Percentiles rank a stretch among this genome's conserved stretches.
Evolutionary conservation across 768 basidiomycete genomes (phyloP).

Genomic region (Termitomyces sp.): DNA sequence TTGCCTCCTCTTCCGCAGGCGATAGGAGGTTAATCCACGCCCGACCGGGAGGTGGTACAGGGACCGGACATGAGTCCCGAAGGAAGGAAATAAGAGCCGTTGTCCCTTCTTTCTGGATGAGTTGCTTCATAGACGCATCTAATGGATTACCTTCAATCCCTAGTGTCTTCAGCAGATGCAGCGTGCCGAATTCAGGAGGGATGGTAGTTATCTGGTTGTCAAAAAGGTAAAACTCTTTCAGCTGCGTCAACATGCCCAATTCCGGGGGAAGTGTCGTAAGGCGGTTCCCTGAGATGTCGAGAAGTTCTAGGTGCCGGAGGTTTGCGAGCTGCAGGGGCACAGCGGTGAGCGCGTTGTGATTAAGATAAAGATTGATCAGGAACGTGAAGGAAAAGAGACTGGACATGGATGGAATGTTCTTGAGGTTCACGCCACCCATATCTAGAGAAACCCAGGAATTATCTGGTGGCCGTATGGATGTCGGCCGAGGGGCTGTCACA

Average conservation of each 20-base stretch:
- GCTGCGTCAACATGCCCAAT: slow-evolving; percentile 81
- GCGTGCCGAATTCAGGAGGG: slow-evolving; percentile 81
- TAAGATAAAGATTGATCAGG: slow-evolving; percentile 92
- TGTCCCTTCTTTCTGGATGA: slow-evolving; percentile 96
- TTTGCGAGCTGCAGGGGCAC: slow-evolving; percentile 81
- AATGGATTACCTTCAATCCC: slow-evolving; percentile 98
- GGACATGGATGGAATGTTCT: slow-evolving; percentile 75
- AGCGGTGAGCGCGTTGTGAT: slow-evolving; percentile 80
- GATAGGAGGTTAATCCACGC: slow-evolving; percentile 64
- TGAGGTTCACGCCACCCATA: slow-evolving; percentile 93
- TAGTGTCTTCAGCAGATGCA: slow-evolving; percentile 89
- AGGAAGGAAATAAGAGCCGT: slow-evolving; percentile 80
- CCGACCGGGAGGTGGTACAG: slow-evolving; percentile 75
- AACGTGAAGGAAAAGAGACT: slow-evolving; percentile 85
- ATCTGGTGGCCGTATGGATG: slow-evolving; percentile 57
- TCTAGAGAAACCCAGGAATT: slow-evolving; percentile 89
- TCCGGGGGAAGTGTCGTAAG: slow-evolving; percentile 76
- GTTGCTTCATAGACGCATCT: slow-evolving; percentile 64
- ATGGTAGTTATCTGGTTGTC: slow-evolving; percentile 89
- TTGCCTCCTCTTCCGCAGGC: slow-evolving; percentile 51
- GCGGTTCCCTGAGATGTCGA: slow-evolving; percentile 90
- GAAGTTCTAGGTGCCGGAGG: slow-evolving; percentile 78
- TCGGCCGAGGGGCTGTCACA: slow-evolving; percentile 60
- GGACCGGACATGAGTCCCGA: slow-evolving; percentile 89
- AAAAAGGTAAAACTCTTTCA: slow-evolving; percentile 92